Conservation (phyloP, 2,329 filamentous ascomycete species). For the Colletotrichum cuscutae region DNA sequence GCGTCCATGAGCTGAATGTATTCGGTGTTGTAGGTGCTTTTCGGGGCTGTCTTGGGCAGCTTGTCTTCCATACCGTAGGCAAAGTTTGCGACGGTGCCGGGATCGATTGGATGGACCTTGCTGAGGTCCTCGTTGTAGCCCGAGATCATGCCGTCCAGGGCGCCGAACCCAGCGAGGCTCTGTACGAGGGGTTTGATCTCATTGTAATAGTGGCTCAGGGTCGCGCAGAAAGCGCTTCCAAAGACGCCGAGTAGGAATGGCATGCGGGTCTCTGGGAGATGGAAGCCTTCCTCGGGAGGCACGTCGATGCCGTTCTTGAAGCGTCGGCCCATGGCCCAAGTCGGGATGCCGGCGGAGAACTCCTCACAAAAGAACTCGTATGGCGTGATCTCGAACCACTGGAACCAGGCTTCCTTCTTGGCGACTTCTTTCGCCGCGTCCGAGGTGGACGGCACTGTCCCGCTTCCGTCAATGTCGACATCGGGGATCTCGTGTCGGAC, state of each 20-base stretch:
- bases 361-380: constrained; percentile 98
- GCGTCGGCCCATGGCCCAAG: constrained; percentile 88
- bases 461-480: constrained; percentile 56
- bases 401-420: constrained; percentile 86
- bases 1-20: constrained; percentile 94
- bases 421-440: constrained; percentile 63
- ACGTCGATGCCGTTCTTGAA: constrained; percentile 80
- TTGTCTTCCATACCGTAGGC: constrained; percentile 81
- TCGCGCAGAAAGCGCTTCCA: constrained; percentile 96
- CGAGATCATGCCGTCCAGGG: constrained; percentile 84
- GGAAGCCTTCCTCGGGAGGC: constrained; percentile 71
- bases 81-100: constrained; percentile 90
- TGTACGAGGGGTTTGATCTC: constrained; percentile 87
- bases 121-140: constrained; percentile 81
- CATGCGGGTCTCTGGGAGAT: constrained; percentile 85
- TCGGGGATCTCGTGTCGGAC: constrained; percentile 94
- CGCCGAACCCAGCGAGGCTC: constrained; percentile 77
- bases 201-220: constrained; percentile 93
- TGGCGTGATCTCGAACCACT: constrained; percentile 96
- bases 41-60: constrained; percentile 81
- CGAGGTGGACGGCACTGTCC: constrained; percentile 44
- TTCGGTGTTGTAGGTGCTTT: constrained; percentile 75
- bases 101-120: constrained; percentile 95
- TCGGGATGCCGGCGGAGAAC: constrained; percentile 89
- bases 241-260: constrained; percentile 93